These are phyloP conservation scores for Aureobasidium leucospermi DNA, from an alignment of 2,329 filamentous ascomycete species.

Conservation along the genomic window DNA sequence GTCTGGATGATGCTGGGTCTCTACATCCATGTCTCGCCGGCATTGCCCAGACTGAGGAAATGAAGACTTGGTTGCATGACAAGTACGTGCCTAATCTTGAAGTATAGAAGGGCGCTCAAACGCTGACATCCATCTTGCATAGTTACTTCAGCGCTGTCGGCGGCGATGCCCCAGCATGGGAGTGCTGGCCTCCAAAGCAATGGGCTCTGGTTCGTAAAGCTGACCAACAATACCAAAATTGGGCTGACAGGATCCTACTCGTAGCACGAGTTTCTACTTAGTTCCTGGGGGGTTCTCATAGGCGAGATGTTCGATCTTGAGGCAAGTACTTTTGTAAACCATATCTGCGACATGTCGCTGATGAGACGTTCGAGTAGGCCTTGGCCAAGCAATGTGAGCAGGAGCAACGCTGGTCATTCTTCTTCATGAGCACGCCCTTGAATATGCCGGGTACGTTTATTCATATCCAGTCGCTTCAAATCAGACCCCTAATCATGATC, in stretches of 20 bases:
- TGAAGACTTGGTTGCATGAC: constrained; percentile 30
- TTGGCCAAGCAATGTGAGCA: constrained; percentile 45
- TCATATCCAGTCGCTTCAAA: background rate
- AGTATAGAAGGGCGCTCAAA: no score
- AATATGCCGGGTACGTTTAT: background rate
- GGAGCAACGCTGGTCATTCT: background rate
- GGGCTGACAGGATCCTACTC: constrained; percentile 17
- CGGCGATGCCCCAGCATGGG: constrained; percentile 57
- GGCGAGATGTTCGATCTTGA: constrained; percentile 53
- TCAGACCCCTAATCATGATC: background rate
- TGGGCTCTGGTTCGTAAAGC: background rate
- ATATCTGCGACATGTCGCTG: constrained; percentile 34
- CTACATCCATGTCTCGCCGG: background rate
- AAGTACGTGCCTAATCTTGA: no score
- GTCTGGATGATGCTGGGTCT: background rate
- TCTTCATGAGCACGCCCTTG: background rate
- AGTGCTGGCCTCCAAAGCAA: constrained; percentile 30
- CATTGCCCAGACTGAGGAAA: background rate
- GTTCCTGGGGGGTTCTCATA: constrained; percentile 47
- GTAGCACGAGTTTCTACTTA: constrained; percentile 41
- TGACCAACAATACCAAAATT: no score
- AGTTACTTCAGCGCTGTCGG: constrained; percentile 54
- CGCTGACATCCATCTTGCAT: no score
- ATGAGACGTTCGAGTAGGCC: constrained; percentile 36
- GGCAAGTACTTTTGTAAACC: constrained; percentile 20